A percentile compares a stretch with the other conserved stretches of the same genome.
These are phyloP conservation scores for Hypoxylon sp. DNA, from an alignment of 2,329 filamentous ascomycete species.

Conservation along the genomic window DNA sequence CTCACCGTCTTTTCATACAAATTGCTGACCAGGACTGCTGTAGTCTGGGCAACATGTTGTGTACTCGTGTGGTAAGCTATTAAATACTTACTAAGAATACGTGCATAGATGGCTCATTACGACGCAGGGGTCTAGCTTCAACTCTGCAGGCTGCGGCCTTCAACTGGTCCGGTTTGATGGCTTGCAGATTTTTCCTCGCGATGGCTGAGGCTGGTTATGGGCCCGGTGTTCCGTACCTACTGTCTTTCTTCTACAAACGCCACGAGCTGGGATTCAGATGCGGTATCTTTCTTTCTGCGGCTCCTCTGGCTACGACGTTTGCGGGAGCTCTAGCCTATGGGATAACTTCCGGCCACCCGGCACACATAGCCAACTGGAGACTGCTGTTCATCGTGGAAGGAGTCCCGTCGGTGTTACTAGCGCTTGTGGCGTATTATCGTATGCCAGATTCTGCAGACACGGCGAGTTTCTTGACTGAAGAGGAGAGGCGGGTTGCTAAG, in stretches of 20 bases:
- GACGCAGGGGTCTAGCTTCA: constrained; percentile 51
- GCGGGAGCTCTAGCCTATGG: constrained; percentile 77
- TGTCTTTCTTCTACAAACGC: constrained; percentile 59
- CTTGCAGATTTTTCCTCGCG: constrained; percentile 54
- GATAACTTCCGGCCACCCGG: constrained; percentile 73
- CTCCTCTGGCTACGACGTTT: constrained; percentile 78
- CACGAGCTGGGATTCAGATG: constrained; percentile 62
- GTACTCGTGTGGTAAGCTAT: constrained; percentile 52
- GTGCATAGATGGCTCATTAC: constrained; percentile 12
- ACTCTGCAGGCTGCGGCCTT: constrained; percentile 53
- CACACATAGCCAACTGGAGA: constrained; percentile 62
- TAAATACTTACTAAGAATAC: neutral
- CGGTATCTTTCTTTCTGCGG: constrained; percentile 59
- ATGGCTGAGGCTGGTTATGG: constrained; percentile 54
- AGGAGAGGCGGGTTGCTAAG: constrained; percentile 71
- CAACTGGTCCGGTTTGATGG: constrained; percentile 54
- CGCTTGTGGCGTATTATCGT: constrained; percentile 50
- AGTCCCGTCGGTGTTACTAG: constrained; percentile 54
- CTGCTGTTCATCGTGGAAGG: constrained; percentile 57
- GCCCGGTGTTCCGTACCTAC: constrained; percentile 55
- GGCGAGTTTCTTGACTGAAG: constrained; percentile 68
- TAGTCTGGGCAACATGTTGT: constrained; percentile 52
- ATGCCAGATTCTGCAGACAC: constrained; percentile 64
- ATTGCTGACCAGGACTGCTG: constrained; percentile 35
- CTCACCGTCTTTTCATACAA: neutral